Evolutionary conservation across 495 filamentous ascomycete genomes (phyloP).

Genomic region (Talaromyces borbonicus): DNA sequence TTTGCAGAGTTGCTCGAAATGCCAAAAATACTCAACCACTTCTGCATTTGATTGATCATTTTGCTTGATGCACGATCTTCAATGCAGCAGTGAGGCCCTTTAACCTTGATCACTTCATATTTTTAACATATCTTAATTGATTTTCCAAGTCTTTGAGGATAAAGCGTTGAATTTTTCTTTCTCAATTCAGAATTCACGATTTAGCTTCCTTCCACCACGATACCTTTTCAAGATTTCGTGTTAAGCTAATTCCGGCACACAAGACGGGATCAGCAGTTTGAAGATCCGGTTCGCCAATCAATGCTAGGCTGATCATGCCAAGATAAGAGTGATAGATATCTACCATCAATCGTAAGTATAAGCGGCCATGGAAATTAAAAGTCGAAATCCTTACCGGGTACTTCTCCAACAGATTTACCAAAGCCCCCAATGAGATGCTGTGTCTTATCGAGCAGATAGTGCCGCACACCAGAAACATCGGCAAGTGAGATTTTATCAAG

Average conservation of each 20-base stretch:
- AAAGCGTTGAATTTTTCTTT: too few relatives aligned
- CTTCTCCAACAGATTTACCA: slow-evolving; percentile 68
- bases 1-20: too few relatives aligned
- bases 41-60: not conserved
- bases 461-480: slow-evolving; percentile 48
- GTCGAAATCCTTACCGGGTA: slow-evolving; percentile 49
- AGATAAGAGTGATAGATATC: slow-evolving; percentile 89
- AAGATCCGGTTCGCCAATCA: slow-evolving; percentile 53
- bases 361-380: too few relatives aligned
- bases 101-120: too few relatives aligned
- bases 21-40: too few relatives aligned
- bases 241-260: slow-evolving; percentile 47
- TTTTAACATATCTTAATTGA: too few relatives aligned
- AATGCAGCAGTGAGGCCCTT: too few relatives aligned
- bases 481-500: slow-evolving; percentile 54
- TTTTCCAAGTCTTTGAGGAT: too few relatives aligned
- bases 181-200: too few relatives aligned
- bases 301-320: slow-evolving; percentile 67
- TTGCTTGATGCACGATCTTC: too few relatives aligned
- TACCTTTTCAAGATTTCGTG: slow-evolving; percentile 32
- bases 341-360: too few relatives aligned
- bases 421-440: slow-evolving; percentile 90
- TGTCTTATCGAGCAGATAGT: slow-evolving; percentile 78
- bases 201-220: slow-evolving; percentile 26
- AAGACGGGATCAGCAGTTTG: slow-evolving; percentile 56